These are phyloP conservation scores for Ephemerocybe angulata DNA, from an alignment of 768 basidiomycete genomes.

Conservation along the genomic window DNA sequence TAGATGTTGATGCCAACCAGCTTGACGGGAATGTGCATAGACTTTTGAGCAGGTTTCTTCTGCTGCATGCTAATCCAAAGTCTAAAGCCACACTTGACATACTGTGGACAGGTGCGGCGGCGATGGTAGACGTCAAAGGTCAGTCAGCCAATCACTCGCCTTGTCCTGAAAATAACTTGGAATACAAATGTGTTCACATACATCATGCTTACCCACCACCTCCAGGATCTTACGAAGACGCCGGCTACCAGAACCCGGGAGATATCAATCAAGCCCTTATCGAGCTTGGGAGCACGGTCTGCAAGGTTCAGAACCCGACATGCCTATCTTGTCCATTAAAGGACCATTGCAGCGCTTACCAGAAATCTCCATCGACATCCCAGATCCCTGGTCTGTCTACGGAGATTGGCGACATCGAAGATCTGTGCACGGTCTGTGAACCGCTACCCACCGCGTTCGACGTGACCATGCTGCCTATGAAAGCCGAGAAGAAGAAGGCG, in stretches of 20 bases:
- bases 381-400: not conserved
- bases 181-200: not conserved
- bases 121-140: slow-evolving; percentile 52
- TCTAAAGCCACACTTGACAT: slow-evolving; percentile 72
- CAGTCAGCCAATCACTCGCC: not conserved
- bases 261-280: slow-evolving; percentile 93
- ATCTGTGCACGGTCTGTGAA: slow-evolving; percentile 66
- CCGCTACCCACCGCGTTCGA: slow-evolving; percentile 37
- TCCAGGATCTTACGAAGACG: slow-evolving; percentile 10
- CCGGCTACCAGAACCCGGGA: slow-evolving; percentile 46
- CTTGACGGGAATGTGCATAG: slow-evolving; percentile 90
- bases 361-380: slow-evolving; percentile 6
- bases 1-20: slow-evolving; percentile 33
- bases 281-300: slow-evolving; percentile 91
- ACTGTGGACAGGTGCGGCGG: slow-evolving; percentile 76
- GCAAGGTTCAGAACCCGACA: slow-evolving; percentile 77
- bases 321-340: slow-evolving; percentile 73
- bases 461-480: slow-evolving; percentile 87
- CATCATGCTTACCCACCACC: too few species aligned
- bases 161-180: not conserved
- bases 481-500: slow-evolving; percentile 73
- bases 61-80: slow-evolving; percentile 79
- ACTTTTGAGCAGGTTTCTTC: slow-evolving; percentile 78
- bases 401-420: slow-evolving; percentile 63
- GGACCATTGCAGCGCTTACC: slow-evolving; percentile 65